A percentile compares a stretch with the other conserved stretches of the same genome.
Evolutionary conservation across 1,139 yeast species (phyloP).

Genomic region (Debaryomyces udenii): DNA sequence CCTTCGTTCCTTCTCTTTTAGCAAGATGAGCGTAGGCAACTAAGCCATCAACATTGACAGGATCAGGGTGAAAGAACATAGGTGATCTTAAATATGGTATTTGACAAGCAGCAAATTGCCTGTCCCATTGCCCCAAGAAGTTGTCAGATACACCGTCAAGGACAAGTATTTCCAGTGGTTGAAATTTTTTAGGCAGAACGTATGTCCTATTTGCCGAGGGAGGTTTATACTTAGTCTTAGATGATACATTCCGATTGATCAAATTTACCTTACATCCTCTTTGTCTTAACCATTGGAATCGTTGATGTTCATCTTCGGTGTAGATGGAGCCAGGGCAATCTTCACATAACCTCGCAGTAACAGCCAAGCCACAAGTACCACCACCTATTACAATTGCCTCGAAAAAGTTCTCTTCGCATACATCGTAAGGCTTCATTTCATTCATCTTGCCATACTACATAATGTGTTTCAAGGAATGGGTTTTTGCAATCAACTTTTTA

Average conservation of each 20-base stretch:
- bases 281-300: constrained; percentile 43
- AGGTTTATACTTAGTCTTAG: constrained; percentile 21
- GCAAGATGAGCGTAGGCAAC: constrained; percentile 41
- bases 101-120: constrained; percentile 44
- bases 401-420: constrained; percentile 24
- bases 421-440: constrained; percentile 4
- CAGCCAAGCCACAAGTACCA: constrained; percentile 45
- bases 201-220: constrained; percentile 16
- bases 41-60: constrained; percentile 47
- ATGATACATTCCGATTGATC: constrained; percentile 20
- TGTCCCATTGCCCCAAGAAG: constrained; percentile 49
- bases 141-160: constrained; percentile 33
- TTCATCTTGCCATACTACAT: constrained; percentile 2
- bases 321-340: constrained; percentile 40
- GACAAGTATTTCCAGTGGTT: constrained; percentile 33
- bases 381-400: constrained; percentile 43
- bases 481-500: constrained; percentile 5
- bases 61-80: constrained; percentile 55
- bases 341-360: constrained; percentile 41
- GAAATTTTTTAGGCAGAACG: constrained; percentile 21
- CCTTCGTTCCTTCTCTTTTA: constrained; percentile 31
- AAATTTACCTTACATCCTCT: constrained; percentile 33
- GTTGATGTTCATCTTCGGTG: constrained; percentile 47
- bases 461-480: neutral
- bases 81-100: constrained; percentile 52